phyloP scores from a whole-genome alignment of 2,329 filamentous ascomycete species.

The Nannizziopsis barbatae region DNA sequence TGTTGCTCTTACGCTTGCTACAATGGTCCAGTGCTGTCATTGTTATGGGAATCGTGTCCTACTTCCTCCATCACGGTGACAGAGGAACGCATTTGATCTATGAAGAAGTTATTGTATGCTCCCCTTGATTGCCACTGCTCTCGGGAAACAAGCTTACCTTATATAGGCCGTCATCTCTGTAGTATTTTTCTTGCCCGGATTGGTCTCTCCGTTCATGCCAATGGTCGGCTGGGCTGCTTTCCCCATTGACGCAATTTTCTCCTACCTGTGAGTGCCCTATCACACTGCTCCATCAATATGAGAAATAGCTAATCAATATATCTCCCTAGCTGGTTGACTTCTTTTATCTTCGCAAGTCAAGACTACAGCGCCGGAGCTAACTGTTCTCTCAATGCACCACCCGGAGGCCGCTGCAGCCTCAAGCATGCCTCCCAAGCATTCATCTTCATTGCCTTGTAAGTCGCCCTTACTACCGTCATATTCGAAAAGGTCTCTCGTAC shows the following conservation, averaged over 20 bases:
- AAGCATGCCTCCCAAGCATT: slow-evolving; percentile 37
- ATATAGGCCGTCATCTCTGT: slow-evolving; percentile 27
- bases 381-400: slow-evolving; percentile 28
- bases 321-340: slow-evolving; percentile 36
- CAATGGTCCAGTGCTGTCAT: slow-evolving; percentile 33
- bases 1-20: slow-evolving; percentile 18
- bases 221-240: slow-evolving; percentile 29
- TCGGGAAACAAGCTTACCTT: not conserved
- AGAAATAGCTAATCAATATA: not conserved
- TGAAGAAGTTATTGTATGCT: slow-evolving; percentile 32
- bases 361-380: slow-evolving; percentile 30
- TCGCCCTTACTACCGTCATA: too few species aligned
- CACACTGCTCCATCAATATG: not conserved
- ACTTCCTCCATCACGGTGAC: slow-evolving; percentile 28
- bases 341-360: slow-evolving; percentile 39
- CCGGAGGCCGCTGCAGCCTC: slow-evolving; percentile 24
- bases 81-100: slow-evolving; percentile 29
- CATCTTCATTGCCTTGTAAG: slow-evolving; percentile 38
- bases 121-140: not conserved
- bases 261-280: slow-evolving; percentile 32
- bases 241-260: slow-evolving; percentile 36
- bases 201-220: slow-evolving; percentile 33
- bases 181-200: slow-evolving; percentile 34
- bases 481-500: too few species aligned
- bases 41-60: slow-evolving; percentile 33